Percentiles rank a stretch among this genome's conserved stretches.
phyloP scores from a whole-genome alignment of 2,329 filamentous ascomycete genomes.

The Botrytis medusae region DNA sequence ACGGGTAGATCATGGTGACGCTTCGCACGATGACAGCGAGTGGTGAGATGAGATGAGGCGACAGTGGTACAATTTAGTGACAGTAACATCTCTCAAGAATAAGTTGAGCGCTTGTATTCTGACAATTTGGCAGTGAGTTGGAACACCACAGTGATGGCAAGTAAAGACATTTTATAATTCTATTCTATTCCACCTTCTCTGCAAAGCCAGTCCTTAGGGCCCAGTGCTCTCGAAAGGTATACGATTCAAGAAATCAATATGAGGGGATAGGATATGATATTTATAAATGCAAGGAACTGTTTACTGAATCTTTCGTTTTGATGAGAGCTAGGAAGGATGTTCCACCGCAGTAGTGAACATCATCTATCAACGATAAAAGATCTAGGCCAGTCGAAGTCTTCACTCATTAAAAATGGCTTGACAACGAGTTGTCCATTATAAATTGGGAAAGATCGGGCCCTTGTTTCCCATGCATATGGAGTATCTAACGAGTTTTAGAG shows the following conservation, averaged over 20 bases:
- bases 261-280: rapidly evolving
- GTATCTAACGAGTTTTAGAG: too few species aligned
- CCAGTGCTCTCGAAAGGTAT: neutral
- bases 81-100: neutral
- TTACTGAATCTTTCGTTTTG: neutral
- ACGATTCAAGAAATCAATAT: neutral
- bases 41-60: too few species aligned
- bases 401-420: too few species aligned
- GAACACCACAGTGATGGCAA: rapidly evolving
- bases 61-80: rapidly evolving
- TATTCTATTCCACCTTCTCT: rapidly evolving
- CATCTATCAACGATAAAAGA: neutral
- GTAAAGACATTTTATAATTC: rapidly evolving
- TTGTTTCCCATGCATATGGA: neutral
- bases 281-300: neutral
- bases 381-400: neutral
- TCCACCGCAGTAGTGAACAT: neutral
- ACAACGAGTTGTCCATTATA: neutral
- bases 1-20: neutral
- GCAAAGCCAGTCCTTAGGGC: neutral
- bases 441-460: neutral
- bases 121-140: too few species aligned
- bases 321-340: neutral
- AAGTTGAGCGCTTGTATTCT: neutral
- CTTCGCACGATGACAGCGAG: neutral